Base-by-base conservation (phyloP, 306 rosid species). In the Gastrolobium villosum region DNA sequence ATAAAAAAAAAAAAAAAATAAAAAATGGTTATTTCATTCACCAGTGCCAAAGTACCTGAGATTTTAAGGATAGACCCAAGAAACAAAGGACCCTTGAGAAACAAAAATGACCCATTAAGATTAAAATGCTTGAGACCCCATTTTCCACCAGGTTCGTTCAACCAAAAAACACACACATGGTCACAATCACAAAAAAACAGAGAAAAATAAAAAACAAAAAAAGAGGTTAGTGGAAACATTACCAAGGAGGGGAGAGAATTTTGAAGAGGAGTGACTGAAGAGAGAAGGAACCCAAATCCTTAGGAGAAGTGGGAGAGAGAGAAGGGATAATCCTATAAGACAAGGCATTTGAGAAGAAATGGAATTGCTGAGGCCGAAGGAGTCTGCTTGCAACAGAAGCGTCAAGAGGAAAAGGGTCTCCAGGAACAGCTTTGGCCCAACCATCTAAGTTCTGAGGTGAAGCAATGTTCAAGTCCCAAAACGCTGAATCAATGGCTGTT, bases 401-500 rank as follows among this genome's bases (percentile, higher is more conserved):
- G 52, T 94, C 97, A 39, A 88, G 72, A 28, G 99, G 97, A 48
- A 90, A 63, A 0, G 99, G 91, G 56, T 84, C 88, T 13, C 93
- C 97, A 0, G 97, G 97, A 2, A 94, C 81, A 49, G 81, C 76
- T 79, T 89, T 91, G 46, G 88, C 95, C 10, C 84, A 48, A 11
- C 97, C 97, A 9, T 89, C 90, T 2, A 90, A 83, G 78, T 74
- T 69, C 35, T 70, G 96, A 65, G 99, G 90, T 0, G 98, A 85
- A 0, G 97, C 75, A 11, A 92, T 75, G 74, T 92, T 88, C 50
- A 85, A 53, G 75, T 92, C 95, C 95, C 93, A 87, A 85, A 92
- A 94, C 15, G 92, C 72, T 0, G 97, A 90, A 80, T 92, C 98
- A 87, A 94, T 94, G 55, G 95, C 90, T 13, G 98, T 88, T 79